Evolutionary conservation across 2,329 filamentous ascomycete species (phyloP), one percentile per base, ranked within the genome.

Genomic region (Botrytis hyacinthi): DNA sequence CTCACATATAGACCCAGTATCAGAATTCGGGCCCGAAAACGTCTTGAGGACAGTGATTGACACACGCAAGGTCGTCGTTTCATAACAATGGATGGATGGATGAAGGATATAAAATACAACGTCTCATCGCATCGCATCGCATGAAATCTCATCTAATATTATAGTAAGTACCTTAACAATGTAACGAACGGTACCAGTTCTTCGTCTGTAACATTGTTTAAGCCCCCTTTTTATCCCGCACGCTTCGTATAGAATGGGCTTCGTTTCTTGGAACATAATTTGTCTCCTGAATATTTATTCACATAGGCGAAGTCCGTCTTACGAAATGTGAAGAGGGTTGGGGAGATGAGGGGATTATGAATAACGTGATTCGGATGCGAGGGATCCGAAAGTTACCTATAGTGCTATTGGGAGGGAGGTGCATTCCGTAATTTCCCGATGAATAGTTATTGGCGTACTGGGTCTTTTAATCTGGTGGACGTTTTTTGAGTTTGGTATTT

Each of bases 241-340:
- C 35, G 9, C 48, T 40, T 68, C 35, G 35, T 54, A 68, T 68
- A 42, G 18, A n/a, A 57, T 22, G 18, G 7, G 4, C 35, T 20
- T 7, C 14, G 22, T 22, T 37, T 51, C 20, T 32, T 48, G 22
- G 44, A 48, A 35, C 16, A 9, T 9, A 54, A 68, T 14, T 26
- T 9, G 42, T 42, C 48, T 54, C 48, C 66, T 68, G 66, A 57
- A 57, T 20, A 9, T 22, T 22, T 16, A 7, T 16, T 7, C 7
- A 4, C 35, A 32, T 68, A 57, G 66, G 66, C 66, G 66, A 68
- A 42, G n/a, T 37, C 66, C 66, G 66, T 57, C 66, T 68, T 68
- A 68, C 16, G 18, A 22, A 29, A 26, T 54, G 26, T 40, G 32
- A 54, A 54, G 46, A 51, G 44, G 29, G 18, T 37, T 40, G 5